Percentiles rank a stretch among this genome's conserved stretches.
Conservation (phyloP, 148 eudicot species). For the Vaccinium corymbosum region DNA sequence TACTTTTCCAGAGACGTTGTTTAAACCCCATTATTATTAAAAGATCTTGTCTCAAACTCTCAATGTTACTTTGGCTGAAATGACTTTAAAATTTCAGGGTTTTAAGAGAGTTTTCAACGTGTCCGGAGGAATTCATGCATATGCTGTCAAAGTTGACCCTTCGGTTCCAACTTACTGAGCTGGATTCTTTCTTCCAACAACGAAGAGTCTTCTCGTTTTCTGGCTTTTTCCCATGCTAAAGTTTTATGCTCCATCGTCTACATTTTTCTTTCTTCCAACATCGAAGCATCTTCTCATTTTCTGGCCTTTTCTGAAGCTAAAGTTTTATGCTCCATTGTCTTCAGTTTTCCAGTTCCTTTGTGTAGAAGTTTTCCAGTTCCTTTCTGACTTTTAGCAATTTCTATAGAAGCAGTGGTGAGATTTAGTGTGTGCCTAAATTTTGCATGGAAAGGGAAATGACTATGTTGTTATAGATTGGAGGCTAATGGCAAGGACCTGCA, state of each 20-base stretch:
- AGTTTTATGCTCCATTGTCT: not conserved
- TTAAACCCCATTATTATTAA: not conserved
- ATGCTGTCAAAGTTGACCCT: slow-evolving; percentile 81
- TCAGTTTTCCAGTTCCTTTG: not conserved
- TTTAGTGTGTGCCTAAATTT: not conserved
- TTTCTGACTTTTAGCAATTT: not conserved
- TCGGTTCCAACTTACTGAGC: slow-evolving; percentile 79
- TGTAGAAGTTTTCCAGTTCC: not conserved
- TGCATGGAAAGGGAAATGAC: not conserved
- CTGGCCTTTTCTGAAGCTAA: too few relatives aligned
- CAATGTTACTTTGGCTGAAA: slow-evolving; percentile 8
- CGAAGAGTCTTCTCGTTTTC: not conserved
- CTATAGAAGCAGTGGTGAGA: not conserved
- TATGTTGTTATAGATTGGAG: not conserved
- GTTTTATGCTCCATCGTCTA: not conserved
- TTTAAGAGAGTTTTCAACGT: slow-evolving; percentile 78
- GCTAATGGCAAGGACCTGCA: not conserved
- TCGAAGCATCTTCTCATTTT: too few relatives aligned
- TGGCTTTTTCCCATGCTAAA: not conserved
- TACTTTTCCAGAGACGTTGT: not conserved
- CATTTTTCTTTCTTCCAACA: not conserved
- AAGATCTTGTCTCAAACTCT: not conserved
- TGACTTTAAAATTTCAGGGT: slow-evolving; percentile 45
- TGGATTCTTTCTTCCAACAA: not conserved
- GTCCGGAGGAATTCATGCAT: slow-evolving; percentile 86